A percentile compares a stretch with the other conserved stretches of the same genome.
Conservation (phyloP, 1,284 basidiomycete genomes). For the Salmacisia buchloeana region DNA sequence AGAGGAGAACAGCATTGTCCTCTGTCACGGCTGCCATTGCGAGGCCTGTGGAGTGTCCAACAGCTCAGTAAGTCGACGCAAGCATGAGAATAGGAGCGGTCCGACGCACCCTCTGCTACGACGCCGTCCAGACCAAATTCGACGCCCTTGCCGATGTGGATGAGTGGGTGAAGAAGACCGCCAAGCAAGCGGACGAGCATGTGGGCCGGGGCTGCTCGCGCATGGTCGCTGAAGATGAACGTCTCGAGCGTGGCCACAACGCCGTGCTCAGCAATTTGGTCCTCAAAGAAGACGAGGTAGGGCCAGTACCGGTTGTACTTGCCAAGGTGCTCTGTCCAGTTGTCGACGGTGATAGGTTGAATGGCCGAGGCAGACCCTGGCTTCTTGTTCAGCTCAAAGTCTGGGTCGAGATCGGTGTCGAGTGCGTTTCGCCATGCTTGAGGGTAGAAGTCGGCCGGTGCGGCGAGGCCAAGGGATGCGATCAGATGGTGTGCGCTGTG, state of each 20-base stretch:
- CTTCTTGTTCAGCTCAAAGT: slow-evolving; percentile 13
- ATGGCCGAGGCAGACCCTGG: neutral
- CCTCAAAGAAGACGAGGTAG: slow-evolving; percentile 28
- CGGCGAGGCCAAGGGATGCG: slow-evolving; percentile 20
- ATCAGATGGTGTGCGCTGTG: slow-evolving; percentile 27
- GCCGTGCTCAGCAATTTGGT: slow-evolving; percentile 7
- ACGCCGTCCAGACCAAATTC: slow-evolving; percentile 37
- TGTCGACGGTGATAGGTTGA: slow-evolving; percentile 12
- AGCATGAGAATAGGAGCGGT: neutral
- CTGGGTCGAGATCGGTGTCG: slow-evolving; percentile 14
- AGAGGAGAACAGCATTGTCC: slow-evolving; percentile 14
- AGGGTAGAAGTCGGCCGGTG: slow-evolving; percentile 12
- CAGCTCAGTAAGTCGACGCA: slow-evolving; percentile 26
- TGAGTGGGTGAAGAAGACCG: slow-evolving; percentile 48
- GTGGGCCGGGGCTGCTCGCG: slow-evolving; percentile 10
- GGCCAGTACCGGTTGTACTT: slow-evolving; percentile 24
- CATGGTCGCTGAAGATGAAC: slow-evolving; percentile 22
- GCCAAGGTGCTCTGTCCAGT: slow-evolving; percentile 27
- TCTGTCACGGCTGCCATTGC: slow-evolving; percentile 22
- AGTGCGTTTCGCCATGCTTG: slow-evolving; percentile 14
- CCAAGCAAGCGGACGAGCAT: slow-evolving; percentile 33
- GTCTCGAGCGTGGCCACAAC: slow-evolving; percentile 13
- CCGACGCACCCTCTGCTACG: slow-evolving; percentile 38
- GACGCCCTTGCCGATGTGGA: slow-evolving; percentile 48
- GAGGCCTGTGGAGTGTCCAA: slow-evolving; percentile 22